Percentiles rank a stretch among this genome's conserved stretches.
Evolutionary conservation across 2,329 filamentous ascomycete species (phyloP).

Genomic region (Leptographium lundbergii): DNA sequence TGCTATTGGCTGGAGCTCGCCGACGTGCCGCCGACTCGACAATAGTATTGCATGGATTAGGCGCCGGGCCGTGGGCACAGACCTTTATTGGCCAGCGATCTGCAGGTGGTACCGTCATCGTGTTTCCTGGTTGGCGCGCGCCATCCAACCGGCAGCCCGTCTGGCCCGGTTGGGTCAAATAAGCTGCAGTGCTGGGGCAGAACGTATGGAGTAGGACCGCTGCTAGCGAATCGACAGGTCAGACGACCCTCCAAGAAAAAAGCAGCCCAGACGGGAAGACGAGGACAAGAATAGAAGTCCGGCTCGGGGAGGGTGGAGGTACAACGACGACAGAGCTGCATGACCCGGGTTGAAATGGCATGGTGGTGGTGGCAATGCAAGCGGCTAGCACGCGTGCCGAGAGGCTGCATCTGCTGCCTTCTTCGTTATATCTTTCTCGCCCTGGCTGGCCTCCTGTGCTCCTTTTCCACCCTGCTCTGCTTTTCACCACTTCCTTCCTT

Average conservation of each 20-base stretch:
- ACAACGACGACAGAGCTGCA: too few species aligned
- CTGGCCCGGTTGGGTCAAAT: slow-evolving; percentile 19
- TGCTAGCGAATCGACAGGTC: not conserved
- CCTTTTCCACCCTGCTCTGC: slow-evolving; percentile 13
- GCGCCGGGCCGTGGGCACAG: slow-evolving; percentile 11
- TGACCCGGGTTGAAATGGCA: not conserved
- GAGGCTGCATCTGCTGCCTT: not conserved
- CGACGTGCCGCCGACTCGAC: not conserved
- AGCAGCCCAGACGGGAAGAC: not conserved
- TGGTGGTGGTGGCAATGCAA: not conserved
- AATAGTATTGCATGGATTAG: slow-evolving; percentile 8
- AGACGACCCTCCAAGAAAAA: not conserved
- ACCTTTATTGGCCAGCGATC: slow-evolving; percentile 13
- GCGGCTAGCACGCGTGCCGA: not conserved
- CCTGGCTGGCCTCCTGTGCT: slow-evolving; percentile 1
- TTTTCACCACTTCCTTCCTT: slow-evolving; percentile 18
- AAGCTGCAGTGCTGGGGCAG: slow-evolving; percentile 16
- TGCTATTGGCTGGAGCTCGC: not conserved
- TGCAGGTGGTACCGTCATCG: not conserved
- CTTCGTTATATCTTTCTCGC: not conserved
- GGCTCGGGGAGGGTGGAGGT: not conserved
- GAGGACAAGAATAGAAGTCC: not conserved
- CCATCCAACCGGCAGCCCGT: slow-evolving; percentile 19
- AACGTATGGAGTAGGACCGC: not conserved
- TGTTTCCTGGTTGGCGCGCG: slow-evolving; percentile 24